A percentile compares a stretch with the other conserved stretches of the same genome.
Conservation (phyloP, 768 basidiomycete genomes). For the Dacryopinax spathularia region DNA sequence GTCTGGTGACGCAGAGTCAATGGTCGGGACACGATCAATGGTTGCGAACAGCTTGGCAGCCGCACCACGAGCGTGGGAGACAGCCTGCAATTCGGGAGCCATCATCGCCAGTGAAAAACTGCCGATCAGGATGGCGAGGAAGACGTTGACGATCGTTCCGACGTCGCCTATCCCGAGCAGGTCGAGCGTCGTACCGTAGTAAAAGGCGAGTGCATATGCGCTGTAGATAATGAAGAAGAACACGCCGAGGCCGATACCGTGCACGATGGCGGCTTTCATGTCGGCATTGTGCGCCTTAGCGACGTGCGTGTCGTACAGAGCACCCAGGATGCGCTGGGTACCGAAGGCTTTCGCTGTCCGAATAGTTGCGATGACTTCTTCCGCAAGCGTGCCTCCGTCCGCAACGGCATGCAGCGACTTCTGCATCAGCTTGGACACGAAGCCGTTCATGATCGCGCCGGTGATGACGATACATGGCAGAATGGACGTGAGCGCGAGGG, state of each 20-base stretch:
- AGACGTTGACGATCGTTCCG: slow-evolving; percentile 29
- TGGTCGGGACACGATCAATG: slow-evolving; percentile 31
- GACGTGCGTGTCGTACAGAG: slow-evolving; percentile 24
- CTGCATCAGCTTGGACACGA: slow-evolving; percentile 22
- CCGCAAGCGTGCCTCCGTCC: slow-evolving; percentile 27
- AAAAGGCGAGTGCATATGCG: slow-evolving; percentile 27
- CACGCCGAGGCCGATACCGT: slow-evolving; percentile 19
- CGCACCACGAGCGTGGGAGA: slow-evolving; percentile 27
- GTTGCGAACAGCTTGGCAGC: slow-evolving; percentile 30
- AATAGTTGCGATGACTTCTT: slow-evolving; percentile 30
- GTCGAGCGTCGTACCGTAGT: slow-evolving; percentile 27
- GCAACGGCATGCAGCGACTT: slow-evolving; percentile 23
- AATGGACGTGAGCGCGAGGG: slow-evolving; percentile 27
- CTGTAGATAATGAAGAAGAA: slow-evolving; percentile 28
- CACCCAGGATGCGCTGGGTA: slow-evolving; percentile 22
- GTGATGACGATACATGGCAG: slow-evolving; percentile 27
- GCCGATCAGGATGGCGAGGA: slow-evolving; percentile 24
- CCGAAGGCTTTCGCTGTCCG: slow-evolving; percentile 31
- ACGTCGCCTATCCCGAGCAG: slow-evolving; percentile 17
- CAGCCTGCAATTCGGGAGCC: slow-evolving; percentile 26
- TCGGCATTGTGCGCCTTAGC: slow-evolving; percentile 19
- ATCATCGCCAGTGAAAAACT: slow-evolving; percentile 28
- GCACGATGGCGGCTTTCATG: slow-evolving; percentile 16
- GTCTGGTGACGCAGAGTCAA: slow-evolving; percentile 26
- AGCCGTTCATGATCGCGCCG: slow-evolving; percentile 16